Base-by-base conservation (phyloP, 257 asterid genomes). In the Vinca minor region DNA sequence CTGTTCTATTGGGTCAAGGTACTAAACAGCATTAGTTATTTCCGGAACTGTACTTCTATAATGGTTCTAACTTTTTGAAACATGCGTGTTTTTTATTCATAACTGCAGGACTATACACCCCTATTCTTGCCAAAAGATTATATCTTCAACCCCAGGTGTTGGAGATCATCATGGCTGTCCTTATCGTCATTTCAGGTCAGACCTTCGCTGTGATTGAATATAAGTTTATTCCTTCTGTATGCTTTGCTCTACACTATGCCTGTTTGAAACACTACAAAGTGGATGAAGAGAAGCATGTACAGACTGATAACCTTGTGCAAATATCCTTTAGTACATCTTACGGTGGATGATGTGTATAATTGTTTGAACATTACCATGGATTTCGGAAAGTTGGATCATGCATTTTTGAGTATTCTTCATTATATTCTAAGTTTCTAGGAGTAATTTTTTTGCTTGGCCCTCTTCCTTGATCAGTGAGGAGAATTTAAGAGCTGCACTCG, bases 131-230 rank as follows among this genome's bases (percentile, higher is more conserved):
- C 95, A 85, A 73, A 92, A 84, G 83, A 79, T 92, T 66, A 89
- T 92, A 77, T 75, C 77, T 62, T 82, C 91, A 36, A 79, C 90
- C 53, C 96, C 98, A 59, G 91, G 96, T 59, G 91, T 80, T 63
- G 98, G 98, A 71, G 97, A 92, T 79, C 95, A 92, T 72, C 98
- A 92, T 67, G 98, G 97, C 59, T 92, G 98, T 72, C 98, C 96
- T 12, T 92, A 81, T 81, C 91, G 96, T 54, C 96, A 87, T 81
- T 87, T 92, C 86, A 84, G 98, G 98, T 92, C 79, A 78, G 70
- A 52, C 67, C 59, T 77, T 72, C 72, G 66, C 35, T 59, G 28
- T 45, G 69, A 15, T 41, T 38, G 36, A 49, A 34, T 46, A 17
- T 42, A 59, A 66, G 62, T 56, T 73, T 62, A 59, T 32, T 57